A percentile compares a stretch with the other conserved stretches of the same genome.
phyloP scores from a whole-genome alignment of 345 rosid genomes.

The Geranium rotundifolium region DNA sequence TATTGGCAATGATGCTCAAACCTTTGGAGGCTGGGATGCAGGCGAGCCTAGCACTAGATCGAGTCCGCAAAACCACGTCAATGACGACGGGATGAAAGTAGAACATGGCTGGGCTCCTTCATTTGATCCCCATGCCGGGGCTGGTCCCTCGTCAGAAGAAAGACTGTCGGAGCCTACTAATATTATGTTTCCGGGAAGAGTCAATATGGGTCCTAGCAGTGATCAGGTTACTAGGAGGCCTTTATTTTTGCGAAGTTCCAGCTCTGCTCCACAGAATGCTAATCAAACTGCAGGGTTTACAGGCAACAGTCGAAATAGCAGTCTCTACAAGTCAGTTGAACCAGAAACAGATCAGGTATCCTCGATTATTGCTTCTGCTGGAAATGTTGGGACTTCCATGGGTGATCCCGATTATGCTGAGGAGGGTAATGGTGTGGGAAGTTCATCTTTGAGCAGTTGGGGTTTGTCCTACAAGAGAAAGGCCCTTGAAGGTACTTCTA shows the following conservation, averaged over 20 bases:
- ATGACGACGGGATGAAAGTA: slow-evolving; percentile 33
- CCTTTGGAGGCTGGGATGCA: slow-evolving; percentile 42
- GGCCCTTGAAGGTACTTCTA: slow-evolving; percentile 73
- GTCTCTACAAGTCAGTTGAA: slow-evolving; percentile 17
- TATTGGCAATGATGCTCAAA: slow-evolving; percentile 27
- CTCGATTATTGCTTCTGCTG: neutral
- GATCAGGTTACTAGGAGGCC: slow-evolving; percentile 36
- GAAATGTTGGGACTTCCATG: slow-evolving; percentile 37
- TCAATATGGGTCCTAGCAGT: slow-evolving; percentile 18
- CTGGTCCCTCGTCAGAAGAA: slow-evolving; percentile 39
- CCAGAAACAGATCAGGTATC: slow-evolving; percentile 12
- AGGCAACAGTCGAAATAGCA: neutral
- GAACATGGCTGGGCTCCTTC: slow-evolving; percentile 33
- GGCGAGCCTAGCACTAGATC: slow-evolving; percentile 54
- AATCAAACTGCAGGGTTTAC: slow-evolving; percentile 9
- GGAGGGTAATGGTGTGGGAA: slow-evolving; percentile 36
- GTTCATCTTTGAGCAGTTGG: slow-evolving; percentile 54
- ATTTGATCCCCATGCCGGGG: slow-evolving; percentile 19
- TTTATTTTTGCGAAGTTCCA: slow-evolving; percentile 37
- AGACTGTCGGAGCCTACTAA: slow-evolving; percentile 31
- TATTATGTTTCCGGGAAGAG: slow-evolving; percentile 23
- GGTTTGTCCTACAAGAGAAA: slow-evolving; percentile 84
- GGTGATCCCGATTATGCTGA: slow-evolving; percentile 46
- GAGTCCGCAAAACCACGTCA: slow-evolving; percentile 29
- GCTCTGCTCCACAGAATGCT: slow-evolving; percentile 24